Evolutionary conservation across 2,329 filamentous ascomycete genomes (phyloP), one percentile per base, ranked within the genome.

Genomic region (Botryotinia calthae): DNA sequence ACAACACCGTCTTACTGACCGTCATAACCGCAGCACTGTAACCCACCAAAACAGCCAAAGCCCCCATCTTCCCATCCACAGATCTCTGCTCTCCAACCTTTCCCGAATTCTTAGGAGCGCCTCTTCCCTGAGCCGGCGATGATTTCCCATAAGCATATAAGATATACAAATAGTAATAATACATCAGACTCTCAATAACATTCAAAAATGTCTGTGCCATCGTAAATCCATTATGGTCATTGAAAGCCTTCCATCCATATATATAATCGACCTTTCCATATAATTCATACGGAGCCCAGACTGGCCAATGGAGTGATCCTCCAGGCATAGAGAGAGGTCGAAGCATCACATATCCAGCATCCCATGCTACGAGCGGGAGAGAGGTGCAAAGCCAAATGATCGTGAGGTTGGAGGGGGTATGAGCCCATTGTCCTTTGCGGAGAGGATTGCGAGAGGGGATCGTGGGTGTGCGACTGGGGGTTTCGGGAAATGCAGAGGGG

Each of bases 241-340:
- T 84, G 78, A 84, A 90, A 1, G 89, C 89, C 46, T 87, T 87
- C 83, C 86, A 88, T 3, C 90, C 89, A 78, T 93, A 93, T 25
- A 91, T 84, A 76, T 91, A 85, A 76, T 93, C 91, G 62, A 92
- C 84, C 4, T 81, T 83, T 1, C 87, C 89, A 78, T 93, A 93
- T 0, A 91, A 83, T 75, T 87, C 88, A 79, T 93, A 93, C 0
- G 89, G 90, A 12, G 82, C 84, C 87, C 88, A 93, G 67, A 92
- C 78, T 0, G 88, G 88, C 77, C 84, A 86, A 77, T 92, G 89
- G 22, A 88, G 82, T 22, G 81, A 83, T 7, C 90, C 89, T 44
- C 90, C 90, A 0, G 88, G 87, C 89, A 93, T 92, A 70, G 85
- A 89, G 80, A 90, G 85, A 22, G 91, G 91, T 64, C 91, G 89